A percentile compares a stretch with the other conserved stretches of the same genome.
Evolutionary conservation across 352 stramenopile species (phyloP).

Genomic region (Blastocystis sp.): DNA sequence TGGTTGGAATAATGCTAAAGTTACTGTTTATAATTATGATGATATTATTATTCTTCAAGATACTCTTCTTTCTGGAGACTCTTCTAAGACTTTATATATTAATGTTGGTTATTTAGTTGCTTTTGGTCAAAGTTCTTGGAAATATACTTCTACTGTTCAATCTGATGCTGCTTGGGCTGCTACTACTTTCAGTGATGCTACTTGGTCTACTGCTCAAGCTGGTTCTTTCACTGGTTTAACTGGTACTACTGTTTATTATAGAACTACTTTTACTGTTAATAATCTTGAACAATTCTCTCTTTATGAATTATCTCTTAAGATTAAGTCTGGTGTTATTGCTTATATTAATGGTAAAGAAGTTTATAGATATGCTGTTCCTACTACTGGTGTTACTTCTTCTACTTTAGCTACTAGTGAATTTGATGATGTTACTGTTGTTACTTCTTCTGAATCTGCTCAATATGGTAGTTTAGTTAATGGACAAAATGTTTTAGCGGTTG

Average conservation of each 20-base stretch:
- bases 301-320: constrained; percentile 11
- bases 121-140: too few relatives aligned
- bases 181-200: too few relatives aligned
- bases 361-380: constrained; percentile 20
- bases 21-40: too few relatives aligned
- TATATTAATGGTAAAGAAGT: constrained; percentile 32
- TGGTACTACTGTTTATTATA: constrained; percentile 17
- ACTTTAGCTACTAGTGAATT: constrained; percentile 15
- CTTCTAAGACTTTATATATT: too few relatives aligned
- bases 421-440: neutral
- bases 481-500: constrained; percentile 17
- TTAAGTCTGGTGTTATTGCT: constrained; percentile 12
- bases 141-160: too few relatives aligned
- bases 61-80: too few relatives aligned
- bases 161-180: too few relatives aligned
- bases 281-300: neutral
- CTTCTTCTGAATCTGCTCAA: neutral
- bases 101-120: too few relatives aligned
- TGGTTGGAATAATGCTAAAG: too few relatives aligned
- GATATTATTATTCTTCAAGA: too few relatives aligned
- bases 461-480: constrained; percentile 2
- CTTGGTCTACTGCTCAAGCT: constrained; percentile 2
- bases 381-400: neutral
- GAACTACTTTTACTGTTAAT: constrained; percentile 8
- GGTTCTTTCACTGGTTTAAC: constrained; percentile 9